Base-by-base conservation (phyloP, 495 filamentous ascomycete genomes). In the Astrocystis sublimbata region DNA sequence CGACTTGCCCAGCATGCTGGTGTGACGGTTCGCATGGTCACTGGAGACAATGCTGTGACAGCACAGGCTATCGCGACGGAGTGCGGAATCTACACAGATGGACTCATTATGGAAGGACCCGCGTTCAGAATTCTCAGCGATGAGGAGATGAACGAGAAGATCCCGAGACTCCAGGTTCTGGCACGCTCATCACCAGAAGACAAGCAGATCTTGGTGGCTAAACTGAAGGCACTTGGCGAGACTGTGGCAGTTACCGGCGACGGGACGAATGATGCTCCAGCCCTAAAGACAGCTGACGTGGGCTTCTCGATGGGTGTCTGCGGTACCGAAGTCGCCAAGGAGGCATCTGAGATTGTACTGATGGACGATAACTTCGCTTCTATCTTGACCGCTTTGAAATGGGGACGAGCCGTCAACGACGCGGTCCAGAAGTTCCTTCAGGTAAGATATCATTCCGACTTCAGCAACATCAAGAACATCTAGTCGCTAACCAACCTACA, bases 321-420 rank as follows among this genome's bases (percentile, higher is more conserved):
- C 45, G 92, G 92, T 59, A 97, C 92, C 33, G 92, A 96, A 71
- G 91, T 97, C 19, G 92, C 92, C 9, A 96, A 96, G 70, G 92
- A 96, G 69, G 92, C 92, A 15, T 94, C 92, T n/a, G 88, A 91
- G 41, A 96, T 96, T 63, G 92, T 97, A 64, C 76, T 97, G 53
- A 92, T 96, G 88, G 91, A 96, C 68, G 92, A 97, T 72, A 93
- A 96, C 67, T 97, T 97, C 72, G 74, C 91, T 7, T 96, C 91
- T 21, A 96, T 97, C 65, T 85, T 96, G 52, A 92, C 90, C 68
- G 92, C 91, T 54, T 83, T 96, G 63, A 85, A 89, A 74, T 96
- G 91, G 92, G 92, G 92, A 66, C 83, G 92, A 59, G 88, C 90
- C 36, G 91, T 94, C 46, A 93, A 93, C 68, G 92, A 96, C 71